Evolutionary conservation across 2,329 filamentous ascomycete species (phyloP), one percentile per base, ranked within the genome.

Genomic region (Microdochium nivale): DNA sequence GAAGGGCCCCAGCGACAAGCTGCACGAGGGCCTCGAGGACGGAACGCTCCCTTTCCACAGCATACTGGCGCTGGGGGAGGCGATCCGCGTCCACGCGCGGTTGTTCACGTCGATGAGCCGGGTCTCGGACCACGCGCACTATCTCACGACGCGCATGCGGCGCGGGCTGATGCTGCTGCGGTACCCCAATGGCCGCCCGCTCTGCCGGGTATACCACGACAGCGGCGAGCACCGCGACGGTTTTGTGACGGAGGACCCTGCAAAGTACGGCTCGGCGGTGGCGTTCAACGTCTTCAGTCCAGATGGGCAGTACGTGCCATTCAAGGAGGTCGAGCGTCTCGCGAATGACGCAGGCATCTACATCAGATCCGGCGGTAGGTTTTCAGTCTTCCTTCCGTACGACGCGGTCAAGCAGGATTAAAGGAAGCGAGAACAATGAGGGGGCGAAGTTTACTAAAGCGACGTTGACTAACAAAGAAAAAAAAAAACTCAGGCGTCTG

Each of bases 1-100:
- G 4, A 57, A 63, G 16, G 58, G 60, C 1, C 60, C 62, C 23
- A 59, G 58, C 33, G 74, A 71, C 49, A 70, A 72, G 47, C 67
- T 83, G 3, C 80, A 86, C 58, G 79, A 83, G 43, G 72, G 74
- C 2, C 72, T 87, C 8, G 84, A 88, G 60, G 84, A 88, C 57
- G 84, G 84, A 1, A 87, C 83, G 1, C 66, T 83, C 10, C 79
- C 83, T 1, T 84, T 84, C 57, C 83, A 84, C 60, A 82, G 70
- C 53, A 85, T 87, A 53, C 69, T 86, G 50, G 83, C 83, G 0
- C 68, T 86, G 21, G 77, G 76, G 2, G 73, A 80, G 53, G 81
- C 81, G 2, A 78, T 86, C 27, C 72, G 76, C 33, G 74, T 76
- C 0, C 80, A 86, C 61, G 60, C 66, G 32, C 67, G 71, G 27